Evolutionary conservation across 805 yeast species (phyloP).

Genomic region (Wickerhamiella bombiphila): DNA sequence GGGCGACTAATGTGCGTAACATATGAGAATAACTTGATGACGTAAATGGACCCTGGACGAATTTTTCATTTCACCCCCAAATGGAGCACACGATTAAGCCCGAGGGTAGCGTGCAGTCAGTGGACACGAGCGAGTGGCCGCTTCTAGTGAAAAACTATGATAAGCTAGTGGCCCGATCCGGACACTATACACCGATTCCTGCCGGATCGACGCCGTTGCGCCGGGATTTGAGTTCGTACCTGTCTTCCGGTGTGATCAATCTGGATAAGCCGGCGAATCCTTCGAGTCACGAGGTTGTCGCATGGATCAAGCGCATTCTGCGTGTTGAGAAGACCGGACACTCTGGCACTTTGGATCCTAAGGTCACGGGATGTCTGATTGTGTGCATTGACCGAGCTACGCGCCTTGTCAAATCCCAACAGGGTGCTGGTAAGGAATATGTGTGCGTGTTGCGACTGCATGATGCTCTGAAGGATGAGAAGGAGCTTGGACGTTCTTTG

Average conservation of each 20-base stretch:
- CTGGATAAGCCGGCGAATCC: slow-evolving; percentile 97
- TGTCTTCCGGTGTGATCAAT: slow-evolving; percentile 91
- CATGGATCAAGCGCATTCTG: slow-evolving; percentile 94
- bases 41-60: not conserved
- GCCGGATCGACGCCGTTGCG: slow-evolving; percentile 88
- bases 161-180: slow-evolving; percentile 83
- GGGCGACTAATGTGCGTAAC: too few relatives aligned
- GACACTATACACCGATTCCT: slow-evolving; percentile 96
- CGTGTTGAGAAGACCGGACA: slow-evolving; percentile 97
- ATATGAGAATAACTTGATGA: too few relatives aligned
- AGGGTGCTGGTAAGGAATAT: slow-evolving; percentile 99
- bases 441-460: slow-evolving; percentile 95
- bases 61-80: not conserved
- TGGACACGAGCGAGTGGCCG: slow-evolving; percentile 92
- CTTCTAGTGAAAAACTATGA: slow-evolving; percentile 85
- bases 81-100: slow-evolving; percentile 59
- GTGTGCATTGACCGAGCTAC: slow-evolving; percentile 98
- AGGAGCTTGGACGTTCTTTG: slow-evolving; percentile 70
- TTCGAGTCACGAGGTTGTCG: slow-evolving; percentile 97
- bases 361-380: slow-evolving; percentile 96
- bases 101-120: slow-evolving; percentile 55
- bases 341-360: slow-evolving; percentile 97
- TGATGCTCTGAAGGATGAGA: slow-evolving; percentile 80
- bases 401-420: slow-evolving; percentile 94
- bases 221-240: slow-evolving; percentile 80